Percentiles rank a stretch among this genome's conserved stretches.
These are phyloP conservation scores for Daldinia sp. DNA, from an alignment of 2,329 filamentous ascomycete species.

Conservation along the genomic window DNA sequence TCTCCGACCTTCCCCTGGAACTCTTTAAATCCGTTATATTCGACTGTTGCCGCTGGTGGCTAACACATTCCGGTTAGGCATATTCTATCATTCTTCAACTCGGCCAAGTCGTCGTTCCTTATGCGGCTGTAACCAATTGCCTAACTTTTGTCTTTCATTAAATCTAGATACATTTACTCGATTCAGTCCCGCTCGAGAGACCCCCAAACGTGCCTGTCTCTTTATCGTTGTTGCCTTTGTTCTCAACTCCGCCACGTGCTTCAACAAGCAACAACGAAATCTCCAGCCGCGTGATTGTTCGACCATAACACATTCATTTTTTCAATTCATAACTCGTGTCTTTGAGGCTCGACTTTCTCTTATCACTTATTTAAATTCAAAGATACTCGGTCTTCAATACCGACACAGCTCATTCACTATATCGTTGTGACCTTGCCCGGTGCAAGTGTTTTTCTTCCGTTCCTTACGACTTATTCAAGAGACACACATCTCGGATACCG, in stretches of 20 bases:
- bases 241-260: slow-evolving; percentile 21
- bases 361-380: slow-evolving; percentile 33
- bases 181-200: neutral
- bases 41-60: slow-evolving; percentile 17
- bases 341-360: slow-evolving; percentile 34
- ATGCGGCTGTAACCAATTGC: slow-evolving; percentile 40
- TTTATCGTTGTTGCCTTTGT: slow-evolving; percentile 33
- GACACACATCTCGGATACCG: neutral
- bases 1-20: slow-evolving; percentile 31
- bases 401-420: slow-evolving; percentile 12
- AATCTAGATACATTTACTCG: slow-evolving; percentile 1
- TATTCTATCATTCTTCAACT: slow-evolving; percentile 30
- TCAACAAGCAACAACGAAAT: slow-evolving; percentile 31
- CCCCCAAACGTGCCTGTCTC: slow-evolving; percentile 10
- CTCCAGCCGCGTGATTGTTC: slow-evolving; percentile 38
- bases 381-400: slow-evolving; percentile 8
- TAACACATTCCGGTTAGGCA: slow-evolving; percentile 14
- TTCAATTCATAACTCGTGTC: slow-evolving; percentile 21
- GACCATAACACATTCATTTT: slow-evolving; percentile 32
- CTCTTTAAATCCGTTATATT: slow-evolving; percentile 28
- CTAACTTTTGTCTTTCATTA: slow-evolving; percentile 22
- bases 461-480: neutral
- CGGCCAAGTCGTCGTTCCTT: slow-evolving; percentile 51
- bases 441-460: slow-evolving; percentile 37
- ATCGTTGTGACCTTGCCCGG: slow-evolving; percentile 43